A percentile compares a stretch with the other conserved stretches of the same genome.
Evolutionary conservation across 371 early-diverging fungal species (phyloP).

Genomic region (Phascolomyces articulosus): DNA sequence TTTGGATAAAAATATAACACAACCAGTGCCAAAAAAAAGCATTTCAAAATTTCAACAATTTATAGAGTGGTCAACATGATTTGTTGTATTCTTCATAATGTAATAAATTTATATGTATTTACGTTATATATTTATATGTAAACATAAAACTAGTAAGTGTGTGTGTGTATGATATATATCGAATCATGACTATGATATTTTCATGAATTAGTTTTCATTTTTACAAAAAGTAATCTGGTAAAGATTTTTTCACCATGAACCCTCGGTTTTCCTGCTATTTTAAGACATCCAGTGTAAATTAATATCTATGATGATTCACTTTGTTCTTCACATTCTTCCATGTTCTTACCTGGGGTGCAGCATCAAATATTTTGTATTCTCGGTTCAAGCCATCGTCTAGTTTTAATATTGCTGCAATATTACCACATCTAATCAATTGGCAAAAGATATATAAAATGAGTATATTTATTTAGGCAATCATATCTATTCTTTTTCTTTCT

Average conservation of each 20-base stretch:
- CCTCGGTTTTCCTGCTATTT: conserved; percentile 76
- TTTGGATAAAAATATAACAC: no score
- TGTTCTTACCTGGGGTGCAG: conserved; percentile 79
- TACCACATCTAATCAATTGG: conserved; percentile 91
- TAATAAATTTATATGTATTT: no score
- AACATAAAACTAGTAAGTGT: no score
- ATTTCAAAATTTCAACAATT: no score
- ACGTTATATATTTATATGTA: no score
- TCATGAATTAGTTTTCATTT: not conserved
- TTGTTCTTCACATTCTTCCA: no score
- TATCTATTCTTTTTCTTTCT: not conserved
- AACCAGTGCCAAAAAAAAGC: no score
- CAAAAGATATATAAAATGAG: not conserved
- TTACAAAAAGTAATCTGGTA: conserved; percentile 93
- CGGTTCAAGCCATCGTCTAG: conserved; percentile 89
- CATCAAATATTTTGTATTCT: conserved; percentile 87
- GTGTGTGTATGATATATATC: no score
- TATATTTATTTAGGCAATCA: no score
- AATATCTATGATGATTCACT: not conserved
- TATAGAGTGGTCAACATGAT: no score
- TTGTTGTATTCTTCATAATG: no score
- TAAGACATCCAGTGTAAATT: no score
- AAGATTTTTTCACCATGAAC: conserved; percentile 75
- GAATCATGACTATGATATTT: not conserved
- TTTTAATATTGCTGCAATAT: conserved; percentile 98